phyloP scores from a whole-genome alignment of 495 filamentous ascomycete genomes.

The Hypoxylon perforatum region DNA sequence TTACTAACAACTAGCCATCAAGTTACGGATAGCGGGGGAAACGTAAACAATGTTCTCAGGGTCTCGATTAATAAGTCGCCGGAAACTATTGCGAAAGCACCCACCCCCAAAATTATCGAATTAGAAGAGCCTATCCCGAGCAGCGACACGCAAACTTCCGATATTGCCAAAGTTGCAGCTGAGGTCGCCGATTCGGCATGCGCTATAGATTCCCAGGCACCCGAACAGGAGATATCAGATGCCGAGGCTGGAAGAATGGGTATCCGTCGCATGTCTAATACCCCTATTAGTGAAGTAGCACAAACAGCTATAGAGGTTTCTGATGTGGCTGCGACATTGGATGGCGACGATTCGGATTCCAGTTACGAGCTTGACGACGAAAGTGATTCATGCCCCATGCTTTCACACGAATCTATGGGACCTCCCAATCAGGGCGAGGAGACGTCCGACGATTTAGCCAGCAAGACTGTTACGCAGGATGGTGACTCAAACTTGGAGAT shows the following conservation, averaged over 20 bases:
- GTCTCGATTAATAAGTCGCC: slow-evolving; percentile 40
- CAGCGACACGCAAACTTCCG: slow-evolving; percentile 13
- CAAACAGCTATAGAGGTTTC: slow-evolving; percentile 48
- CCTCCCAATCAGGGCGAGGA: slow-evolving; percentile 31
- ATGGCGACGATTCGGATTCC: slow-evolving; percentile 24
- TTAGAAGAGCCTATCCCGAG: not conserved
- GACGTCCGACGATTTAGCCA: slow-evolving; percentile 20
- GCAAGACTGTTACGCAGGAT: slow-evolving; percentile 20
- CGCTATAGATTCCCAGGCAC: slow-evolving; percentile 37
- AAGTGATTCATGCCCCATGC: slow-evolving; percentile 52
- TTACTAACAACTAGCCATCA: slow-evolving; percentile 9
- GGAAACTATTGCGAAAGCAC: slow-evolving; percentile 8
- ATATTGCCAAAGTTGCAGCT: slow-evolving; percentile 56
- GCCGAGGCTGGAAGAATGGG: slow-evolving; percentile 42
- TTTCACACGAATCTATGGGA: slow-evolving; percentile 58
- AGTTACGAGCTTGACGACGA: slow-evolving; percentile 37
- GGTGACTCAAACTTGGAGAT: slow-evolving; percentile 29
- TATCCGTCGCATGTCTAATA: slow-evolving; percentile 24
- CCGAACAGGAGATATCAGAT: slow-evolving; percentile 43
- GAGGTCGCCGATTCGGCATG: slow-evolving; percentile 61
- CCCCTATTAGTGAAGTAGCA: slow-evolving; percentile 35
- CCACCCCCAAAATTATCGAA: slow-evolving; percentile 7
- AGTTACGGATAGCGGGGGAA: slow-evolving; percentile 67
- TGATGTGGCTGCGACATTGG: slow-evolving; percentile 22
- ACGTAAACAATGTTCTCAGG: slow-evolving; percentile 67